Evolutionary conservation across 768 basidiomycete genomes (phyloP), one percentile per base, ranked within the genome.

Genomic region (Tricholoma sp.): DNA sequence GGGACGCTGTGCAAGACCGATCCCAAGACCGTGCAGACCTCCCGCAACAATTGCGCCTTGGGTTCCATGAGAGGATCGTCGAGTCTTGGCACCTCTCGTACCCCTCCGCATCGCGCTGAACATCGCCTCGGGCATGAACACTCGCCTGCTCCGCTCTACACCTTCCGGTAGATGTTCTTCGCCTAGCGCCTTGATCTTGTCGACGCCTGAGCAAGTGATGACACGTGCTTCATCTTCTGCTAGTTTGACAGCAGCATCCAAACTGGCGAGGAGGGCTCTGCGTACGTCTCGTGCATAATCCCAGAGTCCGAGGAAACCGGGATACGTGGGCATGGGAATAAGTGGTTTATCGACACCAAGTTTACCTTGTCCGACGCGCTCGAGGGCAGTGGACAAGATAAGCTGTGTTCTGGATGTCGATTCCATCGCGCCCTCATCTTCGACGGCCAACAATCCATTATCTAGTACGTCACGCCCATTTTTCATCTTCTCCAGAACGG

Each of bases 121-220:
- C 97, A 99, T 98, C 12, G 93, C 96, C 68, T 96, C 89, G n/a
- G 96, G 92, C 76, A 91, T 85, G 78, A 99, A 99, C 11, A 96
- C 84, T 24, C 92, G 80, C 56, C 84, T 80, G 50, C 83, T 84
- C 39, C 91, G 79, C 69, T 94, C 92, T 21, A 93, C 91, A 57
- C 86, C 88, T 52, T 80, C 79, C 1, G 89, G 90, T 14, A 99
- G 82, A 71, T 91, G 83, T 56, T 76, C 75, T 58, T 96, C 88
- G 18, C 84, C 94, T 18, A 97, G 75, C 16, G 79, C 72, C 39
- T 77, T 74, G 59, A 97, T 83, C 60, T 79, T 78, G 32, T 81
- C 73, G 21, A 98, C 89, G 43, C 88, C 85, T 6, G 71, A 67
- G 4, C 76, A 77, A 1, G 94, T 88, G 57, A 83, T 75, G 19